These are phyloP conservation scores for Lentinula edodes DNA, from an alignment of 768 basidiomycete species.

Conservation along the genomic window DNA sequence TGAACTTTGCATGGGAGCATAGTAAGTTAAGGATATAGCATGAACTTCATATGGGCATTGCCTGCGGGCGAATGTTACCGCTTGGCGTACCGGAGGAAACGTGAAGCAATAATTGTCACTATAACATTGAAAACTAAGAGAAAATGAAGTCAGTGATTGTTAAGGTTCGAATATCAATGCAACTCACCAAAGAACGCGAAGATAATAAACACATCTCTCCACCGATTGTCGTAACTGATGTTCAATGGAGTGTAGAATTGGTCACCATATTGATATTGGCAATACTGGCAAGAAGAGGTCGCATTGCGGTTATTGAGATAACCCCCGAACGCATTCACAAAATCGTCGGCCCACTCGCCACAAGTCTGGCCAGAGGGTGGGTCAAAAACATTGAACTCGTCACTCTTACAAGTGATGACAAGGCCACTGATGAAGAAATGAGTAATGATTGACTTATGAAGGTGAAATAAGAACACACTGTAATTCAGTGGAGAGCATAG, in stretches of 20 bases:
- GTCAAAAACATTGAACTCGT: constrained; percentile 68
- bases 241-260: constrained; percentile 67
- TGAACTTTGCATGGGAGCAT: neutral
- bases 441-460: neutral
- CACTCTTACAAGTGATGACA: constrained; percentile 51
- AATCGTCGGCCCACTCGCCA: constrained; percentile 60
- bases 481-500: constrained; percentile 75
- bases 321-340: constrained; percentile 57
- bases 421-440: constrained; percentile 42
- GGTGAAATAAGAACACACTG: constrained; percentile 37
- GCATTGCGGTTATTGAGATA: constrained; percentile 68
- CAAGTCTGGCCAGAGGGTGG: constrained; percentile 78
- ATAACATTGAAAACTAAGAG: constrained; percentile 62
- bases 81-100: constrained; percentile 67
- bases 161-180: neutral
- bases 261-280: constrained; percentile 62
- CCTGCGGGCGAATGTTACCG: constrained; percentile 28
- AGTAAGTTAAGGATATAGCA: neutral
- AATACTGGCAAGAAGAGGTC: constrained; percentile 63
- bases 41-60: neutral
- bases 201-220: constrained; percentile 66
- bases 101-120: constrained; percentile 61
- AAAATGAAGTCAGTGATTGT: neutral
- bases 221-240: constrained; percentile 53
- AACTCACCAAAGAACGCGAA: constrained; percentile 54